Evolutionary conservation across 305 asterid genomes (phyloP).

Genomic region (Fraxinus dipetala): DNA sequence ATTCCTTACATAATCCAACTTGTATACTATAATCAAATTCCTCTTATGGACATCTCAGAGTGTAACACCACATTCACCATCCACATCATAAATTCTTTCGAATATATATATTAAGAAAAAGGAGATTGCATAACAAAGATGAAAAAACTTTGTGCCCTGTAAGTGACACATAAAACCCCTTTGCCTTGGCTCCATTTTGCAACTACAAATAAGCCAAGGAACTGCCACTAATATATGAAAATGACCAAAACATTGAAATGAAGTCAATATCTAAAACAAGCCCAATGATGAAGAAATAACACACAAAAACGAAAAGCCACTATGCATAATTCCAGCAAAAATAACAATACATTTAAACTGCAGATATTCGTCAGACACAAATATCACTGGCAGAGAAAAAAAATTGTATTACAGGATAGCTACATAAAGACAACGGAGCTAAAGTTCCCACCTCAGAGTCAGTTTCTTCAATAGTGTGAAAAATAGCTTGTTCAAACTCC

Average conservation of each 20-base stretch:
- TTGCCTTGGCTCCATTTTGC: not conserved
- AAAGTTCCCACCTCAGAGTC: conserved; percentile 49
- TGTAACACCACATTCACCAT: not conserved
- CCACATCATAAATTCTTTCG: not conserved
- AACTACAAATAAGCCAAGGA: not conserved
- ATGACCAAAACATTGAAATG: not conserved
- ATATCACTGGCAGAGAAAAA: not conserved
- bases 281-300: not conserved
- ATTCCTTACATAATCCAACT: not conserved
- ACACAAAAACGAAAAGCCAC: not conserved
- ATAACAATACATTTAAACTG: not conserved
- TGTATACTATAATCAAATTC: not conserved
- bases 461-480: conserved; percentile 51
- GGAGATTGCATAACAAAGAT: not conserved
- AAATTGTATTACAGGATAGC: not conserved
- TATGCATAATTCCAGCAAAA: not conserved
- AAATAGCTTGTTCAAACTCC: conserved; percentile 70
- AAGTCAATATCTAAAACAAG: not conserved
- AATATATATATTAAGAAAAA: not conserved
- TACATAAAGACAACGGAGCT: conserved; percentile 10
- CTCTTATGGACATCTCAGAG: not conserved
- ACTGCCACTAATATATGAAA: not conserved
- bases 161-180: not conserved
- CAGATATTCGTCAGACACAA: conserved; percentile 1
- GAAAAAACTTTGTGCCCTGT: not conserved